Conservation (phyloP, 2,329 filamentous ascomycete genomes). For the Colletotrichum musicola region DNA sequence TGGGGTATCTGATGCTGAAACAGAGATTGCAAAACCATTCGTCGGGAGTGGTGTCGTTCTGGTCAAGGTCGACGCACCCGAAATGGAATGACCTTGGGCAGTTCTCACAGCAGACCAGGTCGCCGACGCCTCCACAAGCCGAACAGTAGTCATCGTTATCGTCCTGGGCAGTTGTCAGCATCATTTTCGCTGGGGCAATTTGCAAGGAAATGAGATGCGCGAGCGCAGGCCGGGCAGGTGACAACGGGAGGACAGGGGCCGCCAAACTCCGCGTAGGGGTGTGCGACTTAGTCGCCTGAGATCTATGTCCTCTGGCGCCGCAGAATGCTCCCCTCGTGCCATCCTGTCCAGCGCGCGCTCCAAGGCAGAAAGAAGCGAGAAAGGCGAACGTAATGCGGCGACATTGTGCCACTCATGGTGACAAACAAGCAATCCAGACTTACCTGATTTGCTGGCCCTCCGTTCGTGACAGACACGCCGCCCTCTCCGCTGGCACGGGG, state of each 20-base stretch:
- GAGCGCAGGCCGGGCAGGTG: conserved; percentile 44
- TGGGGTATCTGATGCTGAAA: conserved; percentile 62
- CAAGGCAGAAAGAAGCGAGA: neutral
- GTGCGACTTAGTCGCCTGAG: conserved; percentile 28
- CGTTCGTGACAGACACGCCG: conserved; percentile 71
- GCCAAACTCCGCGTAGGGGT: conserved; percentile 39
- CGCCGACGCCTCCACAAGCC: conserved; percentile 85
- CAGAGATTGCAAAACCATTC: conserved; percentile 91
- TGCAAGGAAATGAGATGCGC: conserved; percentile 34
- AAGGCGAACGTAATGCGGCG: neutral
- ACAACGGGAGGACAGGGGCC: conserved; percentile 43
- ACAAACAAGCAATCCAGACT: conserved; percentile 43
- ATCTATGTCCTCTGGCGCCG: conserved; percentile 12
- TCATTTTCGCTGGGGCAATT: conserved; percentile 39
- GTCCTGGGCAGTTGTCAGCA: conserved; percentile 59
- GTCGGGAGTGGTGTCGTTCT: conserved; percentile 74
- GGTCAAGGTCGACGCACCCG: conserved; percentile 85
- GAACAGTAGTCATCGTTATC: conserved; percentile 94
- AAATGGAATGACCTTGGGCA: conserved; percentile 94
- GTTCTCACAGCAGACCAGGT: conserved; percentile 93
- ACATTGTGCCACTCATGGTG: conserved; percentile 8
- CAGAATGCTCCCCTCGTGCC: conserved; percentile 3
- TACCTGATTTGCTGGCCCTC: conserved; percentile 67
- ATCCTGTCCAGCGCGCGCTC: neutral
- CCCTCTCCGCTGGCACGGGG: conserved; percentile 74